phyloP scores from a whole-genome alignment of 2,329 filamentous ascomycete genomes.

The Cryoendolithus antarcticus region DNA sequence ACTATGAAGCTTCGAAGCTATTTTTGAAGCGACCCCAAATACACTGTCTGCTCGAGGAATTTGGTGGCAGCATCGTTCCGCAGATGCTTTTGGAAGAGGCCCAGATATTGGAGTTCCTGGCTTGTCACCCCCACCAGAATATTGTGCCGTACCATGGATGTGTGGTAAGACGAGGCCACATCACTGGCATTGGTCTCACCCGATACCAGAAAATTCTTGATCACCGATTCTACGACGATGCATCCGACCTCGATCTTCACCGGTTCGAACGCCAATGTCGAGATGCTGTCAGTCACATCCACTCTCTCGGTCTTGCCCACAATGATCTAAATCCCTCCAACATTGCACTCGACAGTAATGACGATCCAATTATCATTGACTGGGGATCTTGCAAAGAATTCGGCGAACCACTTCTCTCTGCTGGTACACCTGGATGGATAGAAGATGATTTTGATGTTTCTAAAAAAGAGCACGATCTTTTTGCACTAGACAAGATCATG shows the following conservation, averaged over 20 bases:
- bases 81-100: conserved; percentile 14
- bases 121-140: conserved; percentile 11
- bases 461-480: too few relatives aligned
- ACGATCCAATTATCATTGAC: conserved; percentile 20
- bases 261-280: conserved; percentile 12
- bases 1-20: too few relatives aligned
- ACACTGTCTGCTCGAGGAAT: too few relatives aligned
- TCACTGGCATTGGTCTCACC: conserved; percentile 13
- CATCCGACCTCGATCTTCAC: conserved; percentile 6
- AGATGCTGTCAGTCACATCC: conserved; percentile 17
- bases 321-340: conserved; percentile 24
- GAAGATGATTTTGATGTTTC: conserved; percentile 15
- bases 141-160: conserved; percentile 13
- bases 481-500: too few relatives aligned
- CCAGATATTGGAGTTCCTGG: conserved; percentile 11
- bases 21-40: too few relatives aligned
- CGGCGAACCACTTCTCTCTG: conserved; percentile 12
- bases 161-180: conserved; percentile 11
- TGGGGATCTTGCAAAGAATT: too few relatives aligned
- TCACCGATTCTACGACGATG: conserved; percentile 9
- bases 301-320: conserved; percentile 21
- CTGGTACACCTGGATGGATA: conserved; percentile 16
- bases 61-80: too few relatives aligned
- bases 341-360: conserved; percentile 18
- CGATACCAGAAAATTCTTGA: conserved; percentile 9